Evolutionary conservation across 768 basidiomycete species (phyloP).

Genomic region (Hygrophorus pudorinus): DNA sequence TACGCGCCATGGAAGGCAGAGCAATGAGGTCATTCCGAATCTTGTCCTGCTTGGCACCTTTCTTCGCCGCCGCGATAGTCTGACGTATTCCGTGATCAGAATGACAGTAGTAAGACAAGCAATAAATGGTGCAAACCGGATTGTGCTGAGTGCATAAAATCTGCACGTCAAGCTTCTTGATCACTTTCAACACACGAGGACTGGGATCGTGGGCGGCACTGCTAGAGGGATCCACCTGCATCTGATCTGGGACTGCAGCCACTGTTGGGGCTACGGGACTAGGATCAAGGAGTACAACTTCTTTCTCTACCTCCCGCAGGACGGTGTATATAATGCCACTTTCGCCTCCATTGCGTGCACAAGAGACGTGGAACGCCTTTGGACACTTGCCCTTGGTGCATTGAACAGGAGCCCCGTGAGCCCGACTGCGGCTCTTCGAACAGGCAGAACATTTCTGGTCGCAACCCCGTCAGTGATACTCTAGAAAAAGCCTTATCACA

Average conservation of each 20-base stretch:
- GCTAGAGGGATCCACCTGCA: constrained; percentile 22
- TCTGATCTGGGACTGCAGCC: constrained; percentile 11
- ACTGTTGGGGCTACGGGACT: constrained; percentile 9
- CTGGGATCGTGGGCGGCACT: not conserved
- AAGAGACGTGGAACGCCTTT: constrained; percentile 89
- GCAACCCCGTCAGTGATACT: not conserved
- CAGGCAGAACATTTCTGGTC: constrained; percentile 85
- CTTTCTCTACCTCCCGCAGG: constrained; percentile 68
- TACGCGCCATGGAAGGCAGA: constrained; percentile 58
- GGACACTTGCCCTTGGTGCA: constrained; percentile 93
- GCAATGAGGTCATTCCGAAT: constrained; percentile 61
- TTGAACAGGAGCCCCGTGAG: constrained; percentile 78
- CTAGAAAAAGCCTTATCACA: too few relatives aligned
- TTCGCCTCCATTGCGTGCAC: constrained; percentile 54
- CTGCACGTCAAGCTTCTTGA: constrained; percentile 67
- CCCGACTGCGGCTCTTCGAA: constrained; percentile 51
- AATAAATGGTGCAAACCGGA: constrained; percentile 42
- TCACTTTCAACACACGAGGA: constrained; percentile 45
- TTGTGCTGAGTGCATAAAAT: constrained; percentile 84
- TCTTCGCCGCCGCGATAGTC: constrained; percentile 69
- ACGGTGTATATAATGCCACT: constrained; percentile 50
- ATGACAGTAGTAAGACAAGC: not conserved
- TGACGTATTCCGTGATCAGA: constrained; percentile 18
- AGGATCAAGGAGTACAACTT: constrained; percentile 56
- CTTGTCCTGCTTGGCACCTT: constrained; percentile 64